Evolutionary conservation across 2,329 filamentous ascomycete genomes (phyloP).

Genomic region (Myriosclerotinia curreyana): DNA sequence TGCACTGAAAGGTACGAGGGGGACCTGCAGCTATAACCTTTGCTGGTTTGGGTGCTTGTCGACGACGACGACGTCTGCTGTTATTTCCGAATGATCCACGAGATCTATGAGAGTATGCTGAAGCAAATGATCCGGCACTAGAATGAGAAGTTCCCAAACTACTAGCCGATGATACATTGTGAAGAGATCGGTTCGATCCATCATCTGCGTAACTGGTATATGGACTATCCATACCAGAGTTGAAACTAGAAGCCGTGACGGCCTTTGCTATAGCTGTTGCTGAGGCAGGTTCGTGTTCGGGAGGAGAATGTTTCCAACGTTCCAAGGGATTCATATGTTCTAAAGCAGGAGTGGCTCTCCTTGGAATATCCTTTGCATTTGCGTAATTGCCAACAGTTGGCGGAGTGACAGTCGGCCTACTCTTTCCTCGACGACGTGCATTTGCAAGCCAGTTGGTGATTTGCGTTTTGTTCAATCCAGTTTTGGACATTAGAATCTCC

Average conservation of each 20-base stretch:
- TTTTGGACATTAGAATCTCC: conserved; percentile 71
- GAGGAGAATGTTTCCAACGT: conserved; percentile 66
- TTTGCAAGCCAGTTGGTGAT: conserved; percentile 94
- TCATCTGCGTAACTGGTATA: conserved; percentile 57
- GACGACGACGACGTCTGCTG: conserved; percentile 36
- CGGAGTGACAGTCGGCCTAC: conserved; percentile 64
- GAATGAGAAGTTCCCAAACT: conserved; percentile 61
- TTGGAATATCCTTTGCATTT: conserved; percentile 70
- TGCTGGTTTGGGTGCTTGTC: conserved; percentile 41
- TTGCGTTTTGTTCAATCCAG: conserved; percentile 77
- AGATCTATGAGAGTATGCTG: conserved; percentile 57
- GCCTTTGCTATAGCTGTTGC: conserved; percentile 62
- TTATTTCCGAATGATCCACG: conserved; percentile 47
- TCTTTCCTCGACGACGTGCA: conserved; percentile 78
- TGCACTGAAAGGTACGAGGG: conserved; percentile 55
- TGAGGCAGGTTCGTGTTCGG: conserved; percentile 65
- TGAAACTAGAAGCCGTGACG: conserved; percentile 50
- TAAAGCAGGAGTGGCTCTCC: conserved; percentile 52
- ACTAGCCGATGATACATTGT: conserved; percentile 58
- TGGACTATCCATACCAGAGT: conserved; percentile 57
- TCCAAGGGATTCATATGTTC: conserved; percentile 62
- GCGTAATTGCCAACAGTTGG: conserved; percentile 60
- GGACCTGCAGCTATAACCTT: conserved; percentile 46
- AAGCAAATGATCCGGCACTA: conserved; percentile 56
- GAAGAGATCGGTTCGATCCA: conserved; percentile 55